A percentile compares a stretch with the other conserved stretches of the same genome.
Evolutionary conservation across 2,329 filamentous ascomycete species (phyloP).

Genomic region (Teratosphaeria viscida): DNA sequence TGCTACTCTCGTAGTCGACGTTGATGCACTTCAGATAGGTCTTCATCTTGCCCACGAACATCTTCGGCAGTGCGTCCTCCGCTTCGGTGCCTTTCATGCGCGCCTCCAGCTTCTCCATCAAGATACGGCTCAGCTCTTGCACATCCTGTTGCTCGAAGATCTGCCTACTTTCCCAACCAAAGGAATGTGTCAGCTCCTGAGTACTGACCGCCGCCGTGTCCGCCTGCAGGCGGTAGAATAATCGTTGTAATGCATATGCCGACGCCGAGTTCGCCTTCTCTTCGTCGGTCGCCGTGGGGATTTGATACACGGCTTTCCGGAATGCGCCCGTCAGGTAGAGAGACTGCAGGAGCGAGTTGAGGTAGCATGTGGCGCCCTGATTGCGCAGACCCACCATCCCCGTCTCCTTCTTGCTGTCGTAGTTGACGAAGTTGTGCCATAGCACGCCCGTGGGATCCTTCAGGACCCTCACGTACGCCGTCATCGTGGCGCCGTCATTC

Average conservation of each 20-base stretch:
- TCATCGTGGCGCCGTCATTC: slow-evolving; percentile 66
- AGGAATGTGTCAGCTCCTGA: slow-evolving; percentile 87
- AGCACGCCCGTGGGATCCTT: slow-evolving; percentile 81
- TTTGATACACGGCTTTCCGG: slow-evolving; percentile 94
- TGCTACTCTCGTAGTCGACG: slow-evolving; percentile 91
- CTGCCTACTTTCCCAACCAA: slow-evolving; percentile 95
- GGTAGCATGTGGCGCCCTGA: slow-evolving; percentile 64
- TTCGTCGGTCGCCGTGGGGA: slow-evolving; percentile 79
- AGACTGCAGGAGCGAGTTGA: slow-evolving; percentile 39
- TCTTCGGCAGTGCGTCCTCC: slow-evolving; percentile 75
- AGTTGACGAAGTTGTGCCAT: slow-evolving; percentile 87
- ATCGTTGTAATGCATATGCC: slow-evolving; percentile 81
- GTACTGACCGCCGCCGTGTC: slow-evolving; percentile 75
- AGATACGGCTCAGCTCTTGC: slow-evolving; percentile 86
- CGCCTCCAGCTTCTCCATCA: slow-evolving; percentile 95
- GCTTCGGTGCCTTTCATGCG: slow-evolving; percentile 96
- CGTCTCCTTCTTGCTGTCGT: slow-evolving; percentile 98
- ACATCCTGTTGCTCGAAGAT: slow-evolving; percentile 99
- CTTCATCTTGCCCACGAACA: slow-evolving; percentile 97
- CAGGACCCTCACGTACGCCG: slow-evolving; percentile 69
- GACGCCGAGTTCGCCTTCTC: slow-evolving; percentile 62
- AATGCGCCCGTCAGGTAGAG: slow-evolving; percentile 63
- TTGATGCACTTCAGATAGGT: slow-evolving; percentile 99
- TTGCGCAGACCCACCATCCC: slow-evolving; percentile 95
- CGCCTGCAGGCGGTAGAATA: slow-evolving; percentile 93